phyloP scores from a whole-genome alignment of 2,329 filamentous ascomycete species.

The Calonectria multiphialidica region DNA sequence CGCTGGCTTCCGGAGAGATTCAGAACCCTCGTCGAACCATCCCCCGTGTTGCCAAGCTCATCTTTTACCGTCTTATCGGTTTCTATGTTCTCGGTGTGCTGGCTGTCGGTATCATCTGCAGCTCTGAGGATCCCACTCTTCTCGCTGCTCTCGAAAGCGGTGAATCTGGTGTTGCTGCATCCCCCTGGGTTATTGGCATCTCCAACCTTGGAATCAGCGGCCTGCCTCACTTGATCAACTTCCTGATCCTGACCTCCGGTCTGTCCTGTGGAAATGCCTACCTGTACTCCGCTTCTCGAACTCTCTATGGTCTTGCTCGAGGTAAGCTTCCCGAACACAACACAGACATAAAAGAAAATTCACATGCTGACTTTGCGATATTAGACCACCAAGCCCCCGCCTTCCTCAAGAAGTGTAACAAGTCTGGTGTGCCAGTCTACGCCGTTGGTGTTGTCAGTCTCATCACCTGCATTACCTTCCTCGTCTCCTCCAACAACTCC shows the following conservation, averaged over 20 bases:
- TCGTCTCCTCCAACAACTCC: conserved; percentile 60
- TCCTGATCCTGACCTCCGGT: conserved; percentile 69
- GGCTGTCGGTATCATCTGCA: conserved; percentile 65
- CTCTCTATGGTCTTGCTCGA: conserved; percentile 60
- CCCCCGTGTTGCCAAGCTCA: conserved; percentile 77
- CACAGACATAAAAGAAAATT: not conserved
- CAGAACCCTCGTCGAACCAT: conserved; percentile 75
- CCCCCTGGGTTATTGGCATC: conserved; percentile 73
- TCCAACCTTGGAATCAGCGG: conserved; percentile 62
- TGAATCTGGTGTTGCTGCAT: conserved; percentile 67
- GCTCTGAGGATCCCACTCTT: conserved; percentile 59
- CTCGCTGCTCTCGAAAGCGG: conserved; percentile 60
- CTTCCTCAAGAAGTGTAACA: conserved; percentile 68
- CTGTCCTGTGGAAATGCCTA: conserved; percentile 60
- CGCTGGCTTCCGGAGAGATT: conserved; percentile 68
- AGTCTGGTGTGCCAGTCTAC: conserved; percentile 69
- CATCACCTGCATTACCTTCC: conserved; percentile 63
- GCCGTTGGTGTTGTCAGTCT: conserved; percentile 61
- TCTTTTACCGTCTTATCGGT: conserved; percentile 78
- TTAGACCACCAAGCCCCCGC: conserved; percentile 58
- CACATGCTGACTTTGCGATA: not conserved
- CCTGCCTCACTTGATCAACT: conserved; percentile 68
- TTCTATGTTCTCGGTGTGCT: conserved; percentile 79
- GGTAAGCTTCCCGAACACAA: conserved; percentile 23
- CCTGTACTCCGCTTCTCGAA: conserved; percentile 60